A percentile compares a stretch with the other conserved stretches of the same genome.
Conservation (phyloP, 495 filamentous ascomycete species). For the Antarctomyces pellizariae region DNA sequence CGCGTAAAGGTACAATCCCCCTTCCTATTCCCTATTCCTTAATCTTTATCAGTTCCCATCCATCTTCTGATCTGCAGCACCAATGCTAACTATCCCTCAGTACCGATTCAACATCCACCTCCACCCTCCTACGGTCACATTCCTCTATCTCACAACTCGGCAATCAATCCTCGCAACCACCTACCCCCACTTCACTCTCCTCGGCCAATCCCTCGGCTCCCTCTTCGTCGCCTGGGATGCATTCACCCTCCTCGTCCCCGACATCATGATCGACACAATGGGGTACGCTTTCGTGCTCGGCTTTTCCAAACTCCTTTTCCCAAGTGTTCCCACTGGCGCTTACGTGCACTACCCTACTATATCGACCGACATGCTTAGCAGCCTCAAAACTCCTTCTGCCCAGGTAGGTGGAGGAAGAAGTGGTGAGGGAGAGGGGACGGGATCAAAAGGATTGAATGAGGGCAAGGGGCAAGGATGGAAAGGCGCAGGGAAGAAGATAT, state of each 20-base stretch:
- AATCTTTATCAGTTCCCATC: no score
- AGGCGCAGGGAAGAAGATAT: slow-evolving; percentile 44
- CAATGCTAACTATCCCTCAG: slow-evolving; percentile 16
- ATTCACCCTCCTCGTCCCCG: slow-evolving; percentile 75
- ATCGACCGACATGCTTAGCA: slow-evolving; percentile 87
- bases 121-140: slow-evolving; percentile 57
- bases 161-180: slow-evolving; percentile 61
- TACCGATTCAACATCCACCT: slow-evolving; percentile 82
- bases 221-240: slow-evolving; percentile 74
- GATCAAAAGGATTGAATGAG: slow-evolving; percentile 59
- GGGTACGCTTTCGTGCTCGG: slow-evolving; percentile 84
- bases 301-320: slow-evolving; percentile 63
- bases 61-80: slow-evolving; percentile 2
- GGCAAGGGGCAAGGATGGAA: slow-evolving; percentile 46
- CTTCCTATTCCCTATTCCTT: no score
- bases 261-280: slow-evolving; percentile 95
- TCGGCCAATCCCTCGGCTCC: slow-evolving; percentile 78
- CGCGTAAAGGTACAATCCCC: slow-evolving; percentile 36
- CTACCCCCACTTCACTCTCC: slow-evolving; percentile 84
- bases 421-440: slow-evolving; percentile 19
- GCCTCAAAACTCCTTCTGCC: slow-evolving; percentile 35
- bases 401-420: no score
- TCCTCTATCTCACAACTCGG: slow-evolving; percentile 75
- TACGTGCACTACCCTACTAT: slow-evolving; percentile 98
- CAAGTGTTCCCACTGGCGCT: slow-evolving; percentile 56